Percentiles rank a stretch among this genome's conserved stretches.
Evolutionary conservation across 2,329 filamentous ascomycete genomes (phyloP).

Genomic region (Penicillium psychrosexuale): DNA sequence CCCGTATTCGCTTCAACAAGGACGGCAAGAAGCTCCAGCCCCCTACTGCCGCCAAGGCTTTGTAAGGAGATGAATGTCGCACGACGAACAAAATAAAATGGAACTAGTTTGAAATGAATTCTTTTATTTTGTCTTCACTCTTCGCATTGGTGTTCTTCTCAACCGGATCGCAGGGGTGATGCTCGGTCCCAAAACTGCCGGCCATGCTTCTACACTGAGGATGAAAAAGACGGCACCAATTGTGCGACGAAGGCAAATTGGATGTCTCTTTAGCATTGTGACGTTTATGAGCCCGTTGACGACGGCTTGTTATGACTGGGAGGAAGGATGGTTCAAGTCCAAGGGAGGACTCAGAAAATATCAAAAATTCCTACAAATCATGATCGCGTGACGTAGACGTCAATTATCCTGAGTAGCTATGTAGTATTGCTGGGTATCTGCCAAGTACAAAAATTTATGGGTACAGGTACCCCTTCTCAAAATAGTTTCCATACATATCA

Average conservation of each 20-base stretch:
- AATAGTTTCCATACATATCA: constrained; percentile 54
- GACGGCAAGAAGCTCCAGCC: constrained; percentile 99
- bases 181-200: constrained; percentile 8
- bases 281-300: constrained; percentile 14
- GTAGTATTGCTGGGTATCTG: background rate
- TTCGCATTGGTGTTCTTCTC: constrained; percentile 31
- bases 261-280: constrained; percentile 9
- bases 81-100: constrained; percentile 35
- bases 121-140: constrained; percentile 36
- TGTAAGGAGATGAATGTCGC: constrained; percentile 35
- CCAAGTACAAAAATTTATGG: constrained; percentile 34
- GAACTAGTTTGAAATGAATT: constrained; percentile 37
- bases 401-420: background rate
- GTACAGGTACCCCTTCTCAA: constrained; percentile 53
- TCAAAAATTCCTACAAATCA: constrained; percentile 22
- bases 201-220: constrained; percentile 10
- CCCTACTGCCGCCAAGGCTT: constrained; percentile 69
- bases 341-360: constrained; percentile 19
- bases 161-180: constrained; percentile 15
- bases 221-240: constrained; percentile 18
- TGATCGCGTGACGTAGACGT: constrained; percentile 1
- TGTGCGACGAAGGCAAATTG: constrained; percentile 11
- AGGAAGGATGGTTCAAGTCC: constrained; percentile 16
- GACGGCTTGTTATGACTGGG: constrained; percentile 22
- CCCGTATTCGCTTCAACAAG: constrained; percentile 99